Evolutionary conservation across 2,329 filamentous ascomycete genomes (phyloP).

Genomic region (Aspergillus ochraceus): DNA sequence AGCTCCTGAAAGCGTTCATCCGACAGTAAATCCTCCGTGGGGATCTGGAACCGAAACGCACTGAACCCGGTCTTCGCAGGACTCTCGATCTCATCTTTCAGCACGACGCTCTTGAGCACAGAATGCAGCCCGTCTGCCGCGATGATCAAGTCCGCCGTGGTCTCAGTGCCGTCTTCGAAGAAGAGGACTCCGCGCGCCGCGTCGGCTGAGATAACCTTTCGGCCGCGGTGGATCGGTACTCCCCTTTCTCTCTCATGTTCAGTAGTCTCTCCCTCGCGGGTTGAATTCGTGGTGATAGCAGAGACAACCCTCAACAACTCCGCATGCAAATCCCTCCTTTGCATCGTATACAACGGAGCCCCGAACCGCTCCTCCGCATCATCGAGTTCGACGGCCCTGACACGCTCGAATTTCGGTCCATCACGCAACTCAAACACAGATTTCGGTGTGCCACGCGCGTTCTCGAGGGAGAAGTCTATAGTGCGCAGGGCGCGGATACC

Average conservation of each 20-base stretch:
- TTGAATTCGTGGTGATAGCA: background rate
- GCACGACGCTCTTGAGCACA: conserved; percentile 11
- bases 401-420: conserved; percentile 17
- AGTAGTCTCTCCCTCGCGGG: background rate
- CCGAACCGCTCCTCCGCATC: conserved; percentile 2
- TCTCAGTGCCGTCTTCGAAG: background rate
- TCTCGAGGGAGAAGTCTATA: conserved; percentile 28
- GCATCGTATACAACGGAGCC: conserved; percentile 7
- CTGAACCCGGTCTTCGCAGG: conserved; percentile 16
- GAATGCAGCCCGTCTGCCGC: conserved; percentile 34
- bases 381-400: conserved; percentile 8
- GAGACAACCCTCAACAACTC: conserved; percentile 10
- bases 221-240: conserved; percentile 12
- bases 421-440: conserved; percentile 21
- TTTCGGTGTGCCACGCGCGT: conserved; percentile 23
- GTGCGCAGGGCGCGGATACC: conserved; percentile 23
- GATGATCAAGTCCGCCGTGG: conserved; percentile 30
- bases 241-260: conserved; percentile 13
- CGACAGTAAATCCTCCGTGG: conserved; percentile 28
- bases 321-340: conserved; percentile 16
- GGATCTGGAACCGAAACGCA: conserved; percentile 28
- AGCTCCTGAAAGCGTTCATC: conserved; percentile 22
- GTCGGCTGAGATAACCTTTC: background rate
- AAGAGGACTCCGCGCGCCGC: background rate
- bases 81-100: conserved; percentile 3